Evolutionary conservation across 371 early-diverging fungal species (phyloP).

Genomic region (Blakeslea trispora): DNA sequence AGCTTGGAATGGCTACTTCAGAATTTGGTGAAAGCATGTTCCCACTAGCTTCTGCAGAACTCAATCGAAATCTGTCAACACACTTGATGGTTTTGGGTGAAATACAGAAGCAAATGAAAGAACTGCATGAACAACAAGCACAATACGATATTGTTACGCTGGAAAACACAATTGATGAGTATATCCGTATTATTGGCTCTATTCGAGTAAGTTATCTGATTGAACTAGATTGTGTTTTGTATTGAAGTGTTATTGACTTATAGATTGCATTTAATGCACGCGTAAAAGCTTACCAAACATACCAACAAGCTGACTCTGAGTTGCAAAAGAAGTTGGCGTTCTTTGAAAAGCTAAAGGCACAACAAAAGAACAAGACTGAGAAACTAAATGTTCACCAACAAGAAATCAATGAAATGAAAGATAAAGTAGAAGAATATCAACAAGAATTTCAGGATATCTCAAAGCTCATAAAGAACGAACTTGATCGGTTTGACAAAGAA

Average conservation of each 20-base stretch:
- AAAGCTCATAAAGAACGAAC: constrained; percentile 69
- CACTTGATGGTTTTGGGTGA: constrained; percentile 68
- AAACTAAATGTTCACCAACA: constrained; percentile 58
- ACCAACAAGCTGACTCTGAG: constrained; percentile 71
- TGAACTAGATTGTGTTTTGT: background rate
- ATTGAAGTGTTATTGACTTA: background rate
- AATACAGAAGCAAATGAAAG: constrained; percentile 79
- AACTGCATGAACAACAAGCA: constrained; percentile 73
- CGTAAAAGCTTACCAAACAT: constrained; percentile 67
- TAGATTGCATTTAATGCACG: constrained; percentile 78
- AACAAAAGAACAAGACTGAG: constrained; percentile 67
- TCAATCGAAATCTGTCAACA: constrained; percentile 64
- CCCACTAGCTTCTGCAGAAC: constrained; percentile 74
- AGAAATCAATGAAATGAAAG: constrained; percentile 71
- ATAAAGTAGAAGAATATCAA: constrained; percentile 53
- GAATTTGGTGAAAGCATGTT: constrained; percentile 88
- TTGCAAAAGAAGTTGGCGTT: constrained; percentile 61
- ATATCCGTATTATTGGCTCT: constrained; percentile 85
- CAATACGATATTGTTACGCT: constrained; percentile 73
- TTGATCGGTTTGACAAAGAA: constrained; percentile 85
- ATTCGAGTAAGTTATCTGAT: constrained; percentile 55
- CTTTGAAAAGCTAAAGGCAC: constrained; percentile 62
- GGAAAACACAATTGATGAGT: constrained; percentile 84
- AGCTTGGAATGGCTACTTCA: constrained; percentile 71
- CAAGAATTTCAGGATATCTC: constrained; percentile 78